Base-by-base conservation (phyloP, 2,329 filamentous ascomycete species). In the Paramyrothecium roridum region DNA sequence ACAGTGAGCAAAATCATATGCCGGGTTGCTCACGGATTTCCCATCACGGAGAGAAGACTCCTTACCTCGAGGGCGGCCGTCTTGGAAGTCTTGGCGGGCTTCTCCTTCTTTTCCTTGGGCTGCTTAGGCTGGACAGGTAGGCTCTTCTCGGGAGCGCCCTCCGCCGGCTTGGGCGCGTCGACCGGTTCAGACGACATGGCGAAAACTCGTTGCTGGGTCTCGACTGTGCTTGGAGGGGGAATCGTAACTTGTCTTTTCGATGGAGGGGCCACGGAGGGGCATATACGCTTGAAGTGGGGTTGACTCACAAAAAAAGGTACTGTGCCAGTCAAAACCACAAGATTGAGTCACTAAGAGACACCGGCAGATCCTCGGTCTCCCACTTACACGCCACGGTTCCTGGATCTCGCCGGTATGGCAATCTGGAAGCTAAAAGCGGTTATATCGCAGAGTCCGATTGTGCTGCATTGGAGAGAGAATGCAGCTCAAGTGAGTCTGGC, bases 51-150 rank as follows among this genome's bases (percentile, higher is more conserved):
- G 26, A 30, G 26, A 4, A 30, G 10, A 30, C 26, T 43, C 37
- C n/a, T 16, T 43, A 73, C 78, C 75, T 76, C 79, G 58, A 87
- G 78, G 48, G 79, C 74, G 56, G 85, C 76, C 59, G 85, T 83
- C 73, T 87, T 87, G 63, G 85, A 79, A 56, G 77, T 79, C 63
- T 86, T 83, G 58, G 77, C 60, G 40, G 57, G 48, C 63, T 70
- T 69, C 51, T 65, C 65, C 63, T 68, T 69, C 46, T 71, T 71
- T 48, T 69, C 66, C 61, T 73, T 73, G 56, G 68, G 64, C 57
- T 73, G 67, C 59, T 74, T 74, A 30, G 67, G 66, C 22, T 69
- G 68, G 47, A 66, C 68, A 43, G 72, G 67, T 20, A 74, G 64
- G 48, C 60, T 65, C 62, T 73, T 59, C 50, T 65, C 67, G 20